Evolutionary conservation across 495 filamentous ascomycete species (phyloP).

Genomic region (Hypomontagnella monticulosa): DNA sequence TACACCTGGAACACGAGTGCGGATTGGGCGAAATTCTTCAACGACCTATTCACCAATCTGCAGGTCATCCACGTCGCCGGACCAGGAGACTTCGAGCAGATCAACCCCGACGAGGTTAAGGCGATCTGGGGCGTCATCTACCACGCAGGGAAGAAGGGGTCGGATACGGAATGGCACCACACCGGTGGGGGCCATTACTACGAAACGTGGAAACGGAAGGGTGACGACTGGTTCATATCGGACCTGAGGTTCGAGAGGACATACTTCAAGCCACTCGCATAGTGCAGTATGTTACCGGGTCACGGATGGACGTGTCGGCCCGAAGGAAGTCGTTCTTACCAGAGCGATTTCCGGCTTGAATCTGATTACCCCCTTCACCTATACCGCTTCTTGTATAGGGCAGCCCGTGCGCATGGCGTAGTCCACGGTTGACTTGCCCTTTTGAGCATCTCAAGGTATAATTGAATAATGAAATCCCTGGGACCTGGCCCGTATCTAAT

Average conservation of each 20-base stretch:
- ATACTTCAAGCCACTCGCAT: not conserved
- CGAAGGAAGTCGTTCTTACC: too few species aligned
- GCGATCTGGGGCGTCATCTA: slow-evolving; percentile 5
- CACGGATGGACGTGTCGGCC: too few species aligned
- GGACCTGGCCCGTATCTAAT: too few species aligned
- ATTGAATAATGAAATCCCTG: too few species aligned
- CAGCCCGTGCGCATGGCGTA: too few species aligned
- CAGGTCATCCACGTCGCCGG: slow-evolving; percentile 6
- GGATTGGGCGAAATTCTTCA: slow-evolving; percentile 7
- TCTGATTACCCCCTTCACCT: too few species aligned
- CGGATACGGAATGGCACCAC: not conserved
- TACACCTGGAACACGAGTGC: not conserved
- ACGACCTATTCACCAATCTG: not conserved
- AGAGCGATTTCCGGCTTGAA: too few species aligned
- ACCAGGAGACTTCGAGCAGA: slow-evolving; percentile 10
- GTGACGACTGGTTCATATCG: slow-evolving; percentile 14
- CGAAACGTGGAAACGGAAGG: slow-evolving; percentile 14
- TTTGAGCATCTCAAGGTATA: too few species aligned
- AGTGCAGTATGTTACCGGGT: too few species aligned
- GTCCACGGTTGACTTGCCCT: too few species aligned
- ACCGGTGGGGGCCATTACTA: slow-evolving; percentile 18
- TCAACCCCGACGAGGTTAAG: slow-evolving; percentile 11
- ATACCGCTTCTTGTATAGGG: too few species aligned
- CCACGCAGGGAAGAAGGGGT: not conserved
- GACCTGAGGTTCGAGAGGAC: slow-evolving; percentile 1